These are phyloP conservation scores for Pachysandra terminalis DNA, from an alignment of 164 flowering plant genomes.

Conservation along the genomic window DNA sequence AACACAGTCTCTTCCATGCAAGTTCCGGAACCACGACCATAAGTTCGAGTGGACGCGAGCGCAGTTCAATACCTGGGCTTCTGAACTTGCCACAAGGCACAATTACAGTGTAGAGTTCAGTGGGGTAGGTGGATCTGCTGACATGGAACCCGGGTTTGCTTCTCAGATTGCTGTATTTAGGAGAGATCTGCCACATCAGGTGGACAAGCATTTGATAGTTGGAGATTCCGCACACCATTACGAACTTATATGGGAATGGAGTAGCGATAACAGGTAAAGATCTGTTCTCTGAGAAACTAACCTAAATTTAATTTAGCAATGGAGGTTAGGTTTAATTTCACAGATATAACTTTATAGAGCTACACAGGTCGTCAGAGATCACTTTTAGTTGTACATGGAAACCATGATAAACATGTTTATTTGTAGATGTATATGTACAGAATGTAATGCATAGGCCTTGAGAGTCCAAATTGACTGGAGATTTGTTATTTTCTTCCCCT, in stretches of 20 bases:
- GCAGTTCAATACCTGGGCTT: constrained; percentile 81
- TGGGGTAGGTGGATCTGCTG: constrained; percentile 83
- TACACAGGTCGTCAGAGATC: no score
- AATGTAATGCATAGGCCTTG: no score
- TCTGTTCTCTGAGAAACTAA: constrained; percentile 7
- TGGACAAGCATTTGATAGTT: constrained; percentile 9
- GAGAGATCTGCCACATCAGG: constrained; percentile 18
- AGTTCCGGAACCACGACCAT: constrained; percentile 93
- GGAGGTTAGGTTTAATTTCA: no score
- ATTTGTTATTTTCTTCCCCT: no score
- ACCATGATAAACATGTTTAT: no score
- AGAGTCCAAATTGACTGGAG: no score
- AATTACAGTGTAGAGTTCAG: constrained; percentile 75
- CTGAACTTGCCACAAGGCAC: constrained; percentile 57
- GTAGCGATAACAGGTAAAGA: constrained; percentile 2
- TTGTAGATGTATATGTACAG: no score
- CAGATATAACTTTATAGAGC: no score
- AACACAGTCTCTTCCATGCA: constrained; percentile 40
- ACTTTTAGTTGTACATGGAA: no score
- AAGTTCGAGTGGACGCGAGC: constrained; percentile 96
- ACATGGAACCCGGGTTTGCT: constrained; percentile 89
- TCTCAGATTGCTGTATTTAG: constrained; percentile 93
- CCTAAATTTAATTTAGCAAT: no score
- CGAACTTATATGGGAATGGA: constrained; percentile 70
- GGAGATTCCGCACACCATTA: constrained; percentile 22